phyloP scores from a whole-genome alignment of 495 filamentous ascomycete species.

The Trichoderma gamsii region DNA sequence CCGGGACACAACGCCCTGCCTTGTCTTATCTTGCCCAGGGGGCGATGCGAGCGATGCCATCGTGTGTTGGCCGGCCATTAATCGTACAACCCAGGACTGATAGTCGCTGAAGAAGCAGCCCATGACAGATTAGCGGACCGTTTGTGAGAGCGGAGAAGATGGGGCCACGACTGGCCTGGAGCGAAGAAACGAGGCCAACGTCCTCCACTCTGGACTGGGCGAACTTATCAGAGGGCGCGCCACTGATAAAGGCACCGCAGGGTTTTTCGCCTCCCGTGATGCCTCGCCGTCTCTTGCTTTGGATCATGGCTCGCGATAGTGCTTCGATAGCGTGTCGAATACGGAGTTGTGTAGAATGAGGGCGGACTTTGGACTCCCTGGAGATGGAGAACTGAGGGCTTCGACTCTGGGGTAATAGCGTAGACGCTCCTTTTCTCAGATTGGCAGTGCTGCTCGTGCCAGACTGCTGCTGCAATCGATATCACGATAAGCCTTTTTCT shows the following conservation, averaged over 20 bases:
- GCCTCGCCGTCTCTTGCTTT: background rate
- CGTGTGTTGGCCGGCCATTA: background rate
- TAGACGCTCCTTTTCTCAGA: background rate
- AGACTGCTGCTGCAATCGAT: background rate
- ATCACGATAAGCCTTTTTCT: background rate
- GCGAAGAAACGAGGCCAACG: background rate
- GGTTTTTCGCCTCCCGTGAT: background rate
- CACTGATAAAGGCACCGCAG: background rate
- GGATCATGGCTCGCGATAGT: background rate
- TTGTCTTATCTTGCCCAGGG: background rate
- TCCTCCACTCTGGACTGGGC: background rate
- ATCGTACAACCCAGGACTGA: background rate
- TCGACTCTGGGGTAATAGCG: background rate
- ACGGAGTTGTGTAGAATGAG: background rate
- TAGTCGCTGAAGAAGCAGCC: background rate
- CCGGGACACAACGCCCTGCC: background rate
- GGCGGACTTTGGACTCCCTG: background rate
- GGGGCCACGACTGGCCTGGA: slow-evolving; percentile 5
- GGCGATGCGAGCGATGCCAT: background rate
- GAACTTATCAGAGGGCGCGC: slow-evolving; percentile 3
- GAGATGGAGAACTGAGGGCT: background rate
- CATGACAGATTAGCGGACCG: slow-evolving; percentile 11
- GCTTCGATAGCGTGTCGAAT: background rate
- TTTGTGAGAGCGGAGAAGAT: background rate
- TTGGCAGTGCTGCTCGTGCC: background rate